These are phyloP conservation scores for Durio zibethinus DNA, from an alignment of 345 rosid species.

Conservation along the genomic window DNA sequence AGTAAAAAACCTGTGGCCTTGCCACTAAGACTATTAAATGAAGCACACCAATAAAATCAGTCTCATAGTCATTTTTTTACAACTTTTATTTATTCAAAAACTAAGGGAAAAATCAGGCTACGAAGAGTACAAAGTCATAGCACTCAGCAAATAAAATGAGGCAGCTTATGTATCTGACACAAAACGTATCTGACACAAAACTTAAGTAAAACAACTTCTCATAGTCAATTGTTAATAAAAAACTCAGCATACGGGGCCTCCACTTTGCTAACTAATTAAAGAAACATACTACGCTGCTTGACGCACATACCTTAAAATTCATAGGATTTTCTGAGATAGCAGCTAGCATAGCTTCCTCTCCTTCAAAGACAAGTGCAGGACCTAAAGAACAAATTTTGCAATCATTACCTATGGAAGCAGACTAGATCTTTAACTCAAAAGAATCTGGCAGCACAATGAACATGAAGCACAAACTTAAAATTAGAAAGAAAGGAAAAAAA, in stretches of 20 bases:
- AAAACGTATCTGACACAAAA: too few species aligned
- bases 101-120: background rate
- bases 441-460: background rate
- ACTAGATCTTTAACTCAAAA: slow-evolving; percentile 10
- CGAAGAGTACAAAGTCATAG: background rate
- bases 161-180: background rate
- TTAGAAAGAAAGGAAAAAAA: slow-evolving; percentile 3
- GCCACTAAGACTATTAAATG: background rate
- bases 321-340: slow-evolving; percentile 79
- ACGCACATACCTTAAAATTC: slow-evolving; percentile 63
- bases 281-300: background rate
- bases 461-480: background rate
- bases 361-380: slow-evolving; percentile 97
- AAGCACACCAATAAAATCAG: background rate
- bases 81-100: background rate
- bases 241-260: background rate
- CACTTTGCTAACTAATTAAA: background rate
- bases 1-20: background rate
- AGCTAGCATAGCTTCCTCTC: slow-evolving; percentile 88
- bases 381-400: slow-evolving; percentile 45
- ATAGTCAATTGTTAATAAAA: background rate
- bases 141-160: background rate
- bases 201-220: background rate
- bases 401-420: background rate
- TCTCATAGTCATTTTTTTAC: background rate